These are phyloP conservation scores for Clarireedia homoeocarpa DNA, from an alignment of 2,329 filamentous ascomycete species.

Conservation along the genomic window DNA sequence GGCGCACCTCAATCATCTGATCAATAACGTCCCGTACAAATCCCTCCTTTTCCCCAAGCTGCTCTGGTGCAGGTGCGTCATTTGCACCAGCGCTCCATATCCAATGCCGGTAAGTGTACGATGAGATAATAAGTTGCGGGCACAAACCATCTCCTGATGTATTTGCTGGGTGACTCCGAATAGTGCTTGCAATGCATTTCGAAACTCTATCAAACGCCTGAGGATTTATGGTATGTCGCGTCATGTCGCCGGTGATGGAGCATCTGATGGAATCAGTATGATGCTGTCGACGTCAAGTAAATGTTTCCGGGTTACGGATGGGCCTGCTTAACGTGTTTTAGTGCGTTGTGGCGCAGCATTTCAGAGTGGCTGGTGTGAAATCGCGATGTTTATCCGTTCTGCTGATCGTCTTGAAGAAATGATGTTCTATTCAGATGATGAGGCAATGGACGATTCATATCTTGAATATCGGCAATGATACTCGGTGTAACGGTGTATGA, in stretches of 20 bases:
- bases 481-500: too few relatives aligned
- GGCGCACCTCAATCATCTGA: slow-evolving; percentile 6
- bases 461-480: too few relatives aligned
- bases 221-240: background rate
- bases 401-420: too few relatives aligned
- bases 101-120: slow-evolving; percentile 1
- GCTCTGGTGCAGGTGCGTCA: background rate
- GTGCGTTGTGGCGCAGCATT: too few relatives aligned
- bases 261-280: too few relatives aligned
- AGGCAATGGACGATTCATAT: too few relatives aligned
- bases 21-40: slow-evolving; percentile 1
- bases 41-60: slow-evolving; percentile 1
- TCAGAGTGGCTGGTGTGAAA: too few relatives aligned
- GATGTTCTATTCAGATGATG: too few relatives aligned
- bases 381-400: too few relatives aligned
- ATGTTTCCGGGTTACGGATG: too few relatives aligned
- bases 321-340: too few relatives aligned
- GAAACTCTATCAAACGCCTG: slow-evolving; percentile 1
- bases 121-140: slow-evolving; percentile 7
- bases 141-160: slow-evolving; percentile 7
- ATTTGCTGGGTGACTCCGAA: slow-evolving; percentile 5
- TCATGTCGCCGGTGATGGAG: background rate
- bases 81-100: slow-evolving; percentile 1
- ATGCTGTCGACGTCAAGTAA: too few relatives aligned
- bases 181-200: slow-evolving; percentile 5